phyloP scores from a whole-genome alignment of 805 yeast genomes.

The Komagataella kurtzmanii region DNA sequence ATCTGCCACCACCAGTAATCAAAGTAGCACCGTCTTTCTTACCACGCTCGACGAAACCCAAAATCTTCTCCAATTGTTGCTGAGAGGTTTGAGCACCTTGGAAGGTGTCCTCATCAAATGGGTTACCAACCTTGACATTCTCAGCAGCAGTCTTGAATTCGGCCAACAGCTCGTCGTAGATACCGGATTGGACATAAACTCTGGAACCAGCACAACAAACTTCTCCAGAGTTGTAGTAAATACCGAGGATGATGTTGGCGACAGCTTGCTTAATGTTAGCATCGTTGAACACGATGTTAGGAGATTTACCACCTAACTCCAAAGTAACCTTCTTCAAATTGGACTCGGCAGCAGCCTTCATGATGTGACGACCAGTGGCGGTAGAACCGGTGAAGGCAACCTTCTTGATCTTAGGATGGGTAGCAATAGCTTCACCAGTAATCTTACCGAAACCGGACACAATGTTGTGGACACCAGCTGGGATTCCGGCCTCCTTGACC shows the following conservation, averaged over 20 bases:
- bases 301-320: conserved; percentile 86
- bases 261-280: conserved; percentile 58
- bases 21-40: conserved; percentile 56
- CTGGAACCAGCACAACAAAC: conserved; percentile 91
- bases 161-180: conserved; percentile 53
- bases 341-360: conserved; percentile 56
- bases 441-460: conserved; percentile 78
- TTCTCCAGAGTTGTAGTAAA: conserved; percentile 83
- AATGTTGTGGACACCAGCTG: conserved; percentile 83
- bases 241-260: conserved; percentile 57
- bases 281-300: conserved; percentile 71
- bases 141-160: conserved; percentile 38
- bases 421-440: conserved; percentile 70
- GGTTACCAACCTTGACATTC: conserved; percentile 58
- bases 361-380: conserved; percentile 66
- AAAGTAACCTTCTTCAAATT: conserved; percentile 66
- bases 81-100: conserved; percentile 70
- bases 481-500: conserved; percentile 74
- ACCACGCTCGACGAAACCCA: conserved; percentile 52
- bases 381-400: conserved; percentile 95
- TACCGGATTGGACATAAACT: conserved; percentile 62
- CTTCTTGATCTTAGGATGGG: conserved; percentile 75
- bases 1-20: conserved; percentile 71
- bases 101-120: conserved; percentile 56
- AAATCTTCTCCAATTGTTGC: conserved; percentile 51